These are phyloP conservation scores for Kwoniella newhampshirensis DNA, from an alignment of 768 basidiomycete species.

Conservation along the genomic window DNA sequence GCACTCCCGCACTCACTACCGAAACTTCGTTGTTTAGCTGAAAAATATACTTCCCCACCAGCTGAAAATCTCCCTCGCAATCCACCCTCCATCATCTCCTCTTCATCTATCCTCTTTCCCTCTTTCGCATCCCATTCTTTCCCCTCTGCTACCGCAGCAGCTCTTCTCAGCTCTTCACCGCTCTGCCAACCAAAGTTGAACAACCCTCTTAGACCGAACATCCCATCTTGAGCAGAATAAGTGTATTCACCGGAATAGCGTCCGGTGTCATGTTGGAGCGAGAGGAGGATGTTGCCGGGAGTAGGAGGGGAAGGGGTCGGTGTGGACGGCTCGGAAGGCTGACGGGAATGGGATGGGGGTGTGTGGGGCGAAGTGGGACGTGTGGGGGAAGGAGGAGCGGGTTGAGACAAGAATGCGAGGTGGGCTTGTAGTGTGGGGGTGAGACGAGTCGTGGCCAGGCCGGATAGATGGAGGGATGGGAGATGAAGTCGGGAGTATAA, in stretches of 20 bases:
- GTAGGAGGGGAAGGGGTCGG: slow-evolving; percentile 55
- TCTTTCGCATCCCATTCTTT: slow-evolving; percentile 55
- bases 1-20: slow-evolving; percentile 64
- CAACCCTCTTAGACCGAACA: slow-evolving; percentile 83
- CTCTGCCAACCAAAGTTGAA: slow-evolving; percentile 82
- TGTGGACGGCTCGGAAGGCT: slow-evolving; percentile 43
- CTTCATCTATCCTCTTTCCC: slow-evolving; percentile 85
- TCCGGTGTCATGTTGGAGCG: slow-evolving; percentile 86
- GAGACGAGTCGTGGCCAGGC: slow-evolving; percentile 79
- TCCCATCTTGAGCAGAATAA: slow-evolving; percentile 89
- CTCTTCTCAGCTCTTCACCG: slow-evolving; percentile 11
- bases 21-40: slow-evolving; percentile 85
- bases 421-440: slow-evolving; percentile 75
- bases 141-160: slow-evolving; percentile 51
- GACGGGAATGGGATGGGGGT: slow-evolving; percentile 52
- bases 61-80: slow-evolving; percentile 85
- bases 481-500: slow-evolving; percentile 89
- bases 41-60: slow-evolving; percentile 91
- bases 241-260: slow-evolving; percentile 92
- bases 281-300: slow-evolving; percentile 65
- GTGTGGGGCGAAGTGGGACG: slow-evolving; percentile 27
- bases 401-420: slow-evolving; percentile 60
- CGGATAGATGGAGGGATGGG: slow-evolving; percentile 83
- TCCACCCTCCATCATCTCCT: slow-evolving; percentile 88
- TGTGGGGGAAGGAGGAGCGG: slow-evolving; percentile 55